These are phyloP conservation scores for Fraxinus paxiana DNA, from an alignment of 305 asterid genomes.

Conservation along the genomic window DNA sequence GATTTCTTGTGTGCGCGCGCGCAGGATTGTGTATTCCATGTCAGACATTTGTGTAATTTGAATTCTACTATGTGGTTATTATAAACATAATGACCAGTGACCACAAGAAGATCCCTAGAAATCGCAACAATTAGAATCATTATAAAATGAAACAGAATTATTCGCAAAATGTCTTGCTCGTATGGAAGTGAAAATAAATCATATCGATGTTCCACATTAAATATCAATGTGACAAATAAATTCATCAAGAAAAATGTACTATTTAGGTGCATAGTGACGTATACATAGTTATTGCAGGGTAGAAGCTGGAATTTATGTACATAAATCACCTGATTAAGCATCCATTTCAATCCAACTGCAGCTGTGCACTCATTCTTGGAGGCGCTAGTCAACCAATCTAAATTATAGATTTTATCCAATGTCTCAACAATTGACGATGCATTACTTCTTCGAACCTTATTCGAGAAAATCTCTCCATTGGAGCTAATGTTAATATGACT, in stretches of 20 bases:
- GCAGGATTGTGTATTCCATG: not conserved
- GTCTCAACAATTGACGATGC: conserved; percentile 59
- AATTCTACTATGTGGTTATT: not conserved
- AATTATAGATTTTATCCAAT: conserved; percentile 52
- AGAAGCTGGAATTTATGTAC: conserved; percentile 3
- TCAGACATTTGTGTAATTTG: not conserved
- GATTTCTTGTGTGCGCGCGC: not conserved
- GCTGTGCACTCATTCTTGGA: conserved; percentile 68
- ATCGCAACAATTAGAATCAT: not conserved
- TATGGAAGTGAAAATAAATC: not conserved
- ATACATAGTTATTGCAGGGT: not conserved
- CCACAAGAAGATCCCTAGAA: not conserved
- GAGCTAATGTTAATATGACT: conserved; percentile 88
- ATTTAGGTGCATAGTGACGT: not conserved
- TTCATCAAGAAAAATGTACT: not conserved
- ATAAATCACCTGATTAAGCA: conserved; percentile 63
- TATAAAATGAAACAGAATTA: not conserved
- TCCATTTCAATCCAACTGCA: conserved; percentile 67
- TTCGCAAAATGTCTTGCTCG: not conserved
- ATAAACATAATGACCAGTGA: not conserved
- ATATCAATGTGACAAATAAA: not conserved
- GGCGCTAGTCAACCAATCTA: conserved; percentile 61
- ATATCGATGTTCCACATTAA: not conserved
- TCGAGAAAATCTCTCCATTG: conserved; percentile 89
- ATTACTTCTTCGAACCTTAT: conserved; percentile 64